A percentile compares a stretch with the other conserved stretches of the same genome.
Conservation (phyloP, 2,329 filamentous ascomycete genomes). For the Sarocladium brachiariae region DNA sequence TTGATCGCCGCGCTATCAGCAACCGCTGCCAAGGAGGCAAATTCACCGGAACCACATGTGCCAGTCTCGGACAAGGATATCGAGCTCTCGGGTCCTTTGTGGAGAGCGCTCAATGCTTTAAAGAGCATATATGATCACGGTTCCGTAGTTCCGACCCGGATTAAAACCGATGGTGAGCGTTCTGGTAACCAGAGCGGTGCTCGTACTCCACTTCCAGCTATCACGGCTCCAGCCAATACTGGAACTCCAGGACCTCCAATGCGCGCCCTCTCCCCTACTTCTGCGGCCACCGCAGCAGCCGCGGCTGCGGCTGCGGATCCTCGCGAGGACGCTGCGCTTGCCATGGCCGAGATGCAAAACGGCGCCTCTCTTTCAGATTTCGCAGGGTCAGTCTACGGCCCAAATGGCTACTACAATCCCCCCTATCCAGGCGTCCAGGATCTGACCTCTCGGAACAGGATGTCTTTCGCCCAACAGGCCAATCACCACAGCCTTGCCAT, state of each 20-base stretch:
- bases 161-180: constrained; percentile 43
- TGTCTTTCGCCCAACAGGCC: constrained; percentile 29
- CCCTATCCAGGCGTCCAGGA: not conserved
- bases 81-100: constrained; percentile 55
- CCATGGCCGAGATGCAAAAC: constrained; percentile 60
- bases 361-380: constrained; percentile 41
- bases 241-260: constrained; percentile 4
- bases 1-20: constrained; percentile 57
- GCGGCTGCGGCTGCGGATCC: constrained; percentile 33
- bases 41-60: constrained; percentile 46
- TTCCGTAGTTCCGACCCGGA: constrained; percentile 42
- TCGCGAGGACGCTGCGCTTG: constrained; percentile 55
- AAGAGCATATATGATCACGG: constrained; percentile 63
- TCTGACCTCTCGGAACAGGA: constrained; percentile 18
- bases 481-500: constrained; percentile 31
- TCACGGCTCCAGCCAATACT: constrained; percentile 17
- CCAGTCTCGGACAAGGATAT: constrained; percentile 52
- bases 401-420: constrained; percentile 7
- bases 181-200: constrained; percentile 39
- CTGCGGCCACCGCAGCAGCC: constrained; percentile 17
- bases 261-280: constrained; percentile 11
- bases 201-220: constrained; percentile 32
- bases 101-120: constrained; percentile 52
- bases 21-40: constrained; percentile 55
- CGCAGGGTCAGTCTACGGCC: constrained; percentile 27